Evolutionary conservation across 2,329 filamentous ascomycete species (phyloP).

Genomic region (Gnomoniopsis smithogilvyi): DNA sequence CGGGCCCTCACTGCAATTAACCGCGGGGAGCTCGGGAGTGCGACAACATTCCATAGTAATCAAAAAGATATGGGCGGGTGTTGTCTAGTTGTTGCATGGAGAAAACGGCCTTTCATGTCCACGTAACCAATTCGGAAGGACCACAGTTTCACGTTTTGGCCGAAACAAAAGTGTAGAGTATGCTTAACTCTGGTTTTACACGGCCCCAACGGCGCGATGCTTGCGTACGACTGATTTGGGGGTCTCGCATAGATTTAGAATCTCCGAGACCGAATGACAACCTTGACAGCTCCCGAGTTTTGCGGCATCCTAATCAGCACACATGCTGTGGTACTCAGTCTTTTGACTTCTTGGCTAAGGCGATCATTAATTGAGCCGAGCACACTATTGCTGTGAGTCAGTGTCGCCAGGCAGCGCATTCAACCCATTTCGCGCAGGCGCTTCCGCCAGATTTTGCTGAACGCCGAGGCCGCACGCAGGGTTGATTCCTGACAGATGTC

Average conservation of each 20-base stretch:
- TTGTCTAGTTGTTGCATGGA: background rate
- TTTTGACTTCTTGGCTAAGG: too few species aligned
- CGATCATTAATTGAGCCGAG: too few species aligned
- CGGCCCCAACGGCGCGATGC: too few species aligned
- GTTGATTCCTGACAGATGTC: too few species aligned
- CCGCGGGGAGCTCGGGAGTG: constrained; percentile 1
- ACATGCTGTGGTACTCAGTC: too few species aligned
- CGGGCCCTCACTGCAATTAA: background rate
- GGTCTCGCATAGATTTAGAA: background rate
- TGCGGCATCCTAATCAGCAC: too few species aligned
- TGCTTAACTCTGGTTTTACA: background rate
- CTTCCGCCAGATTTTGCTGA: too few species aligned
- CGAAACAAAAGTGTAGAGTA: background rate
- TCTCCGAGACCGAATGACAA: background rate
- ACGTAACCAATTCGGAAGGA: background rate
- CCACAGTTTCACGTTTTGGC: constrained; percentile 14
- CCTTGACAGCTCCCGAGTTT: too few species aligned
- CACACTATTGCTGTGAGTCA: too few species aligned
- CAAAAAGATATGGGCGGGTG: background rate
- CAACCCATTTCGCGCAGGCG: too few species aligned
- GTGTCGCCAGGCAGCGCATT: too few species aligned
- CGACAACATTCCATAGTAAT: constrained; percentile 3
- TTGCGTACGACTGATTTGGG: background rate
- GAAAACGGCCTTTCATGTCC: background rate
- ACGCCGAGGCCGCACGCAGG: too few species aligned